Evolutionary conservation across 371 early-diverging fungal species (phyloP).

Genomic region (Mucor mucedo): DNA sequence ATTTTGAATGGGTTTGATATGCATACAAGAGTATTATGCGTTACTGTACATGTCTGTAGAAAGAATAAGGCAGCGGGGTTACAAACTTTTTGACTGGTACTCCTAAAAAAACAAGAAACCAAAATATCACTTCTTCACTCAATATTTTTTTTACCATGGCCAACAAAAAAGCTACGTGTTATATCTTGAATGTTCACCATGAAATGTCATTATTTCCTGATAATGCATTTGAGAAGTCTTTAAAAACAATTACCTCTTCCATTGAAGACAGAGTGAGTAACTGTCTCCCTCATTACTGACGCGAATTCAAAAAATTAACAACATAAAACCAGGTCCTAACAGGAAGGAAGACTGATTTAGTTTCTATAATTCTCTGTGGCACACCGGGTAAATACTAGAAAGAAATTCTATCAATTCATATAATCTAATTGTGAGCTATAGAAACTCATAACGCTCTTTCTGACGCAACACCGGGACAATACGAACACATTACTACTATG

Average conservation of each 20-base stretch:
- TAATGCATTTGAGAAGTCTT: slow-evolving; percentile 50
- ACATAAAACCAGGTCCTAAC: slow-evolving; percentile 27
- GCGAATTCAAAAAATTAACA: background rate
- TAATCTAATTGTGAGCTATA: background rate
- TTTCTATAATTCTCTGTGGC: slow-evolving; percentile 40
- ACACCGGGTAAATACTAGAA: slow-evolving; percentile 34
- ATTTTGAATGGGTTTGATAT: no score
- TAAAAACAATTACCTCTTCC: slow-evolving; percentile 37
- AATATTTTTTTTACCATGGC: slow-evolving; percentile 39
- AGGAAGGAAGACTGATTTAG: slow-evolving; percentile 48
- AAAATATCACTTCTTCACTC: no score
- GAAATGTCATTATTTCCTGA: slow-evolving; percentile 40
- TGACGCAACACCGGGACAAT: slow-evolving; percentile 32
- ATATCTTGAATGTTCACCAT: slow-evolving; percentile 62
- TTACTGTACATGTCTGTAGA: no score
- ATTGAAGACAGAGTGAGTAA: slow-evolving; percentile 46
- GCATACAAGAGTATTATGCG: no score
- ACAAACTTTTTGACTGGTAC: no score
- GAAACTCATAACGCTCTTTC: slow-evolving; percentile 39
- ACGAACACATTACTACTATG: slow-evolving; percentile 35
- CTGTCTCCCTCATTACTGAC: background rate
- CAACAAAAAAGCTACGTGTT: slow-evolving; percentile 65
- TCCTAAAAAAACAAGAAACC: no score
- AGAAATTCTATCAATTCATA: background rate
- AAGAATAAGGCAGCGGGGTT: no score